These are phyloP conservation scores for Apophysomyces ossiformis DNA, from an alignment of 371 early-diverging fungal genomes.

Conservation along the genomic window DNA sequence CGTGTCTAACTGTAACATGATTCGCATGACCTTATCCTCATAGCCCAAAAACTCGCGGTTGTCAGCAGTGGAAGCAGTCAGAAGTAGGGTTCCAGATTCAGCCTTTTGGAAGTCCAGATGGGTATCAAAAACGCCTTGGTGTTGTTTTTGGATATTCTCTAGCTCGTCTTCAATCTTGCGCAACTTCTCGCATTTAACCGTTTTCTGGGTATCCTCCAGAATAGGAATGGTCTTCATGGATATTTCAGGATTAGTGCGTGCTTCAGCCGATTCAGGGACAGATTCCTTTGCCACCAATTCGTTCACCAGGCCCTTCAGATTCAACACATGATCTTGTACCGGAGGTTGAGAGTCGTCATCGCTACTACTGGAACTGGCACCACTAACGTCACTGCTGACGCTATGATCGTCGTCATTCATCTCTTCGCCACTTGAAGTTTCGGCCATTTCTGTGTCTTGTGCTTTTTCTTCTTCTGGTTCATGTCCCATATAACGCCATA, in stretches of 20 bases:
- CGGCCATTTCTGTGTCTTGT: background rate
- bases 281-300: background rate
- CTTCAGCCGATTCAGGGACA: background rate
- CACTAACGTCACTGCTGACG: background rate
- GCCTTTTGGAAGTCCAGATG: background rate
- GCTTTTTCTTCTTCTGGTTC: constrained; percentile 2
- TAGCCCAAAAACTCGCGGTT: constrained; percentile 28
- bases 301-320: background rate
- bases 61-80: constrained; percentile 20
- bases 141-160: constrained; percentile 3
- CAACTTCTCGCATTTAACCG: background rate
- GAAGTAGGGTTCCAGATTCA: background rate
- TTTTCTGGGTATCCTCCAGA: background rate
- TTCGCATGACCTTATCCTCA: constrained; percentile 30
- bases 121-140: background rate
- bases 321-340: constrained; percentile 4
- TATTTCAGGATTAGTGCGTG: background rate
- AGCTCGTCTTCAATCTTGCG: constrained; percentile 1
- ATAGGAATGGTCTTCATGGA: background rate
- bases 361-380: constrained; percentile 6
- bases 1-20: constrained; percentile 42
- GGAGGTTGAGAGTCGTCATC: background rate
- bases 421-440: background rate
- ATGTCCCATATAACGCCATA: background rate
- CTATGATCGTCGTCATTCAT: background rate